Conservation (phyloP, 2,329 filamentous ascomycete species). For the Diaporthe vaccinii region DNA sequence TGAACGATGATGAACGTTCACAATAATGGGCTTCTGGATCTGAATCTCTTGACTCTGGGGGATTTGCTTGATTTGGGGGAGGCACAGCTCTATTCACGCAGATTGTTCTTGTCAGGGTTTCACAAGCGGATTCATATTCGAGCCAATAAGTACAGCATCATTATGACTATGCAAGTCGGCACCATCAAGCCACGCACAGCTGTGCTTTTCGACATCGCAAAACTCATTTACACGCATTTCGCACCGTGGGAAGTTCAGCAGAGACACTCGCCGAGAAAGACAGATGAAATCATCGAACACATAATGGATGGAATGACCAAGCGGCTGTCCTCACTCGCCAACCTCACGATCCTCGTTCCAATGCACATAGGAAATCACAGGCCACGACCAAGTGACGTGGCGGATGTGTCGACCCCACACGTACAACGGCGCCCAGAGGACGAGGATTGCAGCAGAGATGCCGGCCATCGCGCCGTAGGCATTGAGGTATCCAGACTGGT, state of each 20-base stretch:
- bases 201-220: not conserved
- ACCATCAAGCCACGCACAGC: not conserved
- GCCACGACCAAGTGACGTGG: slow-evolving; percentile 62
- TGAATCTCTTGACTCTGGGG: not conserved
- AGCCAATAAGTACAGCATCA: not conserved
- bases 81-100: not conserved
- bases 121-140: not conserved
- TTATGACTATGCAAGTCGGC: not conserved
- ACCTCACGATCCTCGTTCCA: slow-evolving; percentile 69
- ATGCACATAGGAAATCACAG: slow-evolving; percentile 58
- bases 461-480: slow-evolving; percentile 71
- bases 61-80: not conserved
- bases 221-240: slow-evolving; percentile 24
- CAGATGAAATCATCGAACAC: too few species aligned
- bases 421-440: slow-evolving; percentile 65
- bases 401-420: slow-evolving; percentile 65
- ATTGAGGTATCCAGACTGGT: slow-evolving; percentile 60
- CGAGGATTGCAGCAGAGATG: slow-evolving; percentile 61
- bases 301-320: not conserved
- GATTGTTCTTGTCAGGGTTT: not conserved
- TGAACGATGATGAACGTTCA: not conserved
- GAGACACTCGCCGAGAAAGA: not conserved
- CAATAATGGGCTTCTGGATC: not conserved
- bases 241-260: not conserved
- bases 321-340: slow-evolving; percentile 56